Base-by-base conservation (phyloP, 768 basidiomycete genomes). In the Termitomyces sp. region DNA sequence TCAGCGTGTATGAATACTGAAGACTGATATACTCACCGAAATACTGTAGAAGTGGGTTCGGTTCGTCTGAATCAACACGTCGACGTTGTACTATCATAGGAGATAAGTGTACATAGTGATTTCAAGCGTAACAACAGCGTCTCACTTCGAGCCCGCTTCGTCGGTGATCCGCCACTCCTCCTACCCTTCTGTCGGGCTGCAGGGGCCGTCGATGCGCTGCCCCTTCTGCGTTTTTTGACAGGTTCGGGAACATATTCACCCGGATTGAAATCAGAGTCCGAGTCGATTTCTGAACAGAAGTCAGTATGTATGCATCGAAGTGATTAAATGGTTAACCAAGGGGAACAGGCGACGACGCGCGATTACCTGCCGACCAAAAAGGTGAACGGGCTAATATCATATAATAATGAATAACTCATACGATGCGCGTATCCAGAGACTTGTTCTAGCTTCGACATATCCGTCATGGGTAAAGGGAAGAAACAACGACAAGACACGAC, bases 191-290 rank as follows among this genome's bases (percentile, higher is more conserved):
- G 73, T 25, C 59, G 63, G 34, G 43, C 42, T 34, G 38, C 41
- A 11, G 62, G 53, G 23, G 59, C 34, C 53, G 37, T 46, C 31
- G 34, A 52, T 34, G 43, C n/a, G 23, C 55, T 60, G 9, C 40
- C 29, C 48, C 68, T 63, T 54, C 71, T 74, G 50, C 55, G 59
- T 54, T 66, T 75, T 47, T 54, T 64, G 42, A 57, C 64, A 3
- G 59, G 51, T 58, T 76, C 73, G 23, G 69, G 69, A 5, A 75
- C 53, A 57, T 74, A 75, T 7, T 65, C 57, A 1, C 78, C 77
- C 3, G 79, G 71, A 27, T 71, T 73, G 61, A 83, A 83, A 47
- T 82, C 80, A 32, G 78, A 72, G 62, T 83, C 81, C 0, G 79
- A 77, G 62, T 82, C 80, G 2, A 66, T 59, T 51, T 79, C 80